These are phyloP conservation scores for Daldinia sp. DNA, from an alignment of 2,329 filamentous ascomycete species.

Conservation along the genomic window DNA sequence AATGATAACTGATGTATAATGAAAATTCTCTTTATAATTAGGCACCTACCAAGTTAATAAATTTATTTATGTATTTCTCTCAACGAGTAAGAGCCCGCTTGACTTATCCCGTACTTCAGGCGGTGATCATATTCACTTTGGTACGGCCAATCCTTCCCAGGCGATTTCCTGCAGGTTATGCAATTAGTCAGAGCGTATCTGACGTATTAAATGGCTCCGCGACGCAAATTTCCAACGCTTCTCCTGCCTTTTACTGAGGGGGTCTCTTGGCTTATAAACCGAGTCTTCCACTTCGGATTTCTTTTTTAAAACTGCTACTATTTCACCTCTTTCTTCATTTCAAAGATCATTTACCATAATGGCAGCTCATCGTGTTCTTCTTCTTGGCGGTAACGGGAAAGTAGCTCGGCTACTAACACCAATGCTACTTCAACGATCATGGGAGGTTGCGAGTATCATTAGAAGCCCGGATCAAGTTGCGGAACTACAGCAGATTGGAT, in stretches of 20 bases:
- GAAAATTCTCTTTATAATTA: not conserved
- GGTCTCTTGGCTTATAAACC: not conserved
- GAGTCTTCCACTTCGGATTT: not conserved
- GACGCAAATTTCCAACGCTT: not conserved
- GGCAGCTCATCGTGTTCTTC: not conserved
- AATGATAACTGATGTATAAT: not conserved
- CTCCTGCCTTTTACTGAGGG: not conserved
- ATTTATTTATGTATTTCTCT: not conserved
- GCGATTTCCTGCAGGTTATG: not conserved
- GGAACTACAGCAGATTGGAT: not conserved
- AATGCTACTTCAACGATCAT: not conserved
- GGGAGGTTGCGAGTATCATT: constrained; percentile 1
- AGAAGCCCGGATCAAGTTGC: not conserved
- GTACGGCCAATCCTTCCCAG: not conserved
- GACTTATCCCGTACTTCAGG: not conserved
- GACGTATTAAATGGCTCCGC: not conserved
- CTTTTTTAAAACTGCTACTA: not conserved
- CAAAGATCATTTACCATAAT: not conserved
- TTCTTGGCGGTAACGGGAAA: not conserved
- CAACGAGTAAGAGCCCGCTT: not conserved
- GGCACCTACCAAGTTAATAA: not conserved
- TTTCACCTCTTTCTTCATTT: not conserved
- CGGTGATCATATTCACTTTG: not conserved
- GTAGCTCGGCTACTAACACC: not conserved
- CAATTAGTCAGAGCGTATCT: not conserved